Evolutionary conservation across 352 stramenopile genomes (phyloP), one percentile per base, ranked within the genome.

Genomic region (Pythium brachiatum): DNA sequence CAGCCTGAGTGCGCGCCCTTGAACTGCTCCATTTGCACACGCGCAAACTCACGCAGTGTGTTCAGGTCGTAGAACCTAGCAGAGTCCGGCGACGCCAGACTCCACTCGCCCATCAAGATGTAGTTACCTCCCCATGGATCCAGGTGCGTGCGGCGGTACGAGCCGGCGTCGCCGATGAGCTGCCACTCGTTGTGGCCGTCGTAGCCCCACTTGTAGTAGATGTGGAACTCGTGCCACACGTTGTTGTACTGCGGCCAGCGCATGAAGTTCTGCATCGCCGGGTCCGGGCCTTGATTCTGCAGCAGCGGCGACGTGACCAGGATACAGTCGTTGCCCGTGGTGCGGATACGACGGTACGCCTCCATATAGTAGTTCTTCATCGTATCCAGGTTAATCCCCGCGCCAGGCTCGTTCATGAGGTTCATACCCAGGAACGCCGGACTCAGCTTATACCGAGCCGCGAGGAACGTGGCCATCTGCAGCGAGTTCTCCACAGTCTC

Each of bases 51-150:
- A n/a, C 31, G 51, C 3, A 69, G 23, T 13, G 31, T 2, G 5
- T 50, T 44, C 8, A 29, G 13, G 13, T 70, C 57, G 8, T 44
- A 39, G 43, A 70, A 66, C 38, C 34, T 44, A 23, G 36, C 63
- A 3, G 21, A 34, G 21, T 70, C 65, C 2, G 64, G 39, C 16
- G 74, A 72, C 25, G 63, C 68, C 54, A 88, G 72, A 44, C 66
- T 79, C 73, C 76, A 87, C 58, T 90, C 76, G 16, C 78, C 81
- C 38, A 88, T 20, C 57, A 84, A 86, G 1, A 90, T 64, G 27
- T 43, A 57, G 52, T 81, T 80, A 39, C 66, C 70, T 3, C 20
- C 38, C 64, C 72, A 78, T 0, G 36, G n/a, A 4, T 53, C 46
- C 12, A 76, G 57, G 27, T 80, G 63, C 0, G 43, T 73, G 18